Base-by-base conservation (phyloP, 768 basidiomycete genomes). In the Mrakia frigida region DNA sequence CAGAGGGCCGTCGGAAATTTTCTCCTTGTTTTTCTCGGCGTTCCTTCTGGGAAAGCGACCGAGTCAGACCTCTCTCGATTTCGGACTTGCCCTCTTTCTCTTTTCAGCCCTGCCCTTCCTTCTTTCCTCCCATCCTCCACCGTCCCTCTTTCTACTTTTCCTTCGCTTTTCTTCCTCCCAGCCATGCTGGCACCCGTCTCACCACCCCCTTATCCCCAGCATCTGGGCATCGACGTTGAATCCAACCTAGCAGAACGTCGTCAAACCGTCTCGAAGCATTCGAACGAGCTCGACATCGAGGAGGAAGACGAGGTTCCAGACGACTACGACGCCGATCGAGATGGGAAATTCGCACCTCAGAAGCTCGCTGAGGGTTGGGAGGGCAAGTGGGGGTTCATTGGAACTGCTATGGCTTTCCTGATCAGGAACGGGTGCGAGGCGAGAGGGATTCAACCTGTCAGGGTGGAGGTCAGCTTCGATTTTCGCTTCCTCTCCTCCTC, bases 301-400 rank as follows among this genome's bases (percentile, higher is more conserved):
- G 37, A 61, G 33, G 74, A 69, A 50, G 74, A 61, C 37, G 65
- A 70, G 52, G 67, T 50, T 35, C 25, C 28, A 21, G 52, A 52
- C 5, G 68, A 56, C 28, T 69, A 70, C 69, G 73, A 74, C 46
- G 46, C 73, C 18, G 25, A 68, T 39, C 33, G 23, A n/a, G 65
- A 43, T 41, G 65, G 65, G 3, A n/a, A 37, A 7, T 75, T 53
- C 53, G 68, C 65, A 9, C 74, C 68, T n/a, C 56, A 75, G 41
- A 61, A 60, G 67, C 74, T 70, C 35, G 67, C 74, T 13, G 65
- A 69, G 65, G 35, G 56, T 11, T 70, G 65, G 68, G 41, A 75
- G 39, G 74, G 68, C 14, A 71, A 73, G 56, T 77, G 76, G 76
- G 76, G 76, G 14, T n/a, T 68, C 25, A n/a, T 77, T 11, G 76